phyloP scores from a whole-genome alignment of 192 early-diverging fungal genomes.

The Dimargaris cristalligena region DNA sequence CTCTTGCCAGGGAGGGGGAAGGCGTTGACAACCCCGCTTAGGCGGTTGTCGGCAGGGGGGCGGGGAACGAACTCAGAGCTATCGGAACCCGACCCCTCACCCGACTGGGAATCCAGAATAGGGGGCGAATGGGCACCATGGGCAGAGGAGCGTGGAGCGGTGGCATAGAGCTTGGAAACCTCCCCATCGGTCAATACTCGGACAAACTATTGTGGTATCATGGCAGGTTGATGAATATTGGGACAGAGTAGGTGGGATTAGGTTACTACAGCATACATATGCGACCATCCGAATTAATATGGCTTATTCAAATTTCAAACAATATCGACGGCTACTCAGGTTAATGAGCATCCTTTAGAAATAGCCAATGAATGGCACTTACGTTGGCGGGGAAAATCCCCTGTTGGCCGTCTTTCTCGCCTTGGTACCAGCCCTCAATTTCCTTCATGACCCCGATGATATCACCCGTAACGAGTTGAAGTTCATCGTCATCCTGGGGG shows the following conservation, averaged over 20 bases:
- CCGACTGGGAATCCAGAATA: not conserved
- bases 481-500: constrained; percentile 43
- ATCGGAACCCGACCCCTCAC: not conserved
- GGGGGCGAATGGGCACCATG: not conserved
- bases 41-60: not conserved
- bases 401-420: constrained; percentile 41
- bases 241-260: no score
- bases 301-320: no score
- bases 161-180: not conserved
- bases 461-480: constrained; percentile 38
- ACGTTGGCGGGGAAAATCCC: constrained; percentile 45
- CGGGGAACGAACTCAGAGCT: no score
- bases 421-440: constrained; percentile 49
- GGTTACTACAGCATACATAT: no score
- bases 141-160: not conserved
- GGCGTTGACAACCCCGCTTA: not conserved
- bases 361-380: no score
- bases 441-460: constrained; percentile 36
- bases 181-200: constrained; percentile 1
- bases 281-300: no score
- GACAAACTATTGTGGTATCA: no score
- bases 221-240: no score
- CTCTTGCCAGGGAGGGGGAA: not conserved
- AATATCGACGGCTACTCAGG: no score
- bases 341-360: no score